Evolutionary conservation across 805 yeast species (phyloP), one percentile per base, ranked within the genome.

Genomic region (Candida silvicultrix): DNA sequence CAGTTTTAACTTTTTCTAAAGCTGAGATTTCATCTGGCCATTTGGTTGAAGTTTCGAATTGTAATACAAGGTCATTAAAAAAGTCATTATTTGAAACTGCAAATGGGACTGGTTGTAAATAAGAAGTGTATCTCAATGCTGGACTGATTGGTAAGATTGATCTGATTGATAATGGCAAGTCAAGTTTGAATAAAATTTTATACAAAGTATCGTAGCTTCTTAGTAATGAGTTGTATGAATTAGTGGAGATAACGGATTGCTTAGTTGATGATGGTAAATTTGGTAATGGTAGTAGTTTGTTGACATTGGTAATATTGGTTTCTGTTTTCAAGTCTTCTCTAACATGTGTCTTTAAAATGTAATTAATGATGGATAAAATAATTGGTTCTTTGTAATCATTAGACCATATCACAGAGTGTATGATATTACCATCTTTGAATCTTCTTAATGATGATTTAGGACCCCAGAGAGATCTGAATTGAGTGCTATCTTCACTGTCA

Each of bases 21-120:
- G 97, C 89, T 36, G 73, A 67, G 6, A 89, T 62, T 62, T 94
- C 97, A 64, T 87, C 95, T 2, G 99, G 99, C 99, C 99, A 94
- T 62, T 81, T 81, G n/a, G 78, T 74, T 2, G 96, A 87, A 4
- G 86, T 71, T 67, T 94, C 99, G 63, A 94, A 88, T 64, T 90
- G 96, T 34, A 94, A 62, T 10, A 94, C 74, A 15, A 83, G 81
- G 39, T 86, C 90, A 55, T 85, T 87, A 71, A 88, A 80, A 59
- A 85, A 86, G 58, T 85, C 87, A 5, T 89, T 89, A 54, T 77
- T 81, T 2, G 86, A 73, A 28, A 74, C 71, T 8, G 92, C 89
- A 70, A 78, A 85, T 34, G 96, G 95, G 36, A 80, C 87, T 0
- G 98, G 98, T 51, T 80, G 81, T 45, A 83, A 71, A 5, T 85